Evolutionary conservation across 2,329 filamentous ascomycete species (phyloP).

Genomic region (Fusarium continuum): DNA sequence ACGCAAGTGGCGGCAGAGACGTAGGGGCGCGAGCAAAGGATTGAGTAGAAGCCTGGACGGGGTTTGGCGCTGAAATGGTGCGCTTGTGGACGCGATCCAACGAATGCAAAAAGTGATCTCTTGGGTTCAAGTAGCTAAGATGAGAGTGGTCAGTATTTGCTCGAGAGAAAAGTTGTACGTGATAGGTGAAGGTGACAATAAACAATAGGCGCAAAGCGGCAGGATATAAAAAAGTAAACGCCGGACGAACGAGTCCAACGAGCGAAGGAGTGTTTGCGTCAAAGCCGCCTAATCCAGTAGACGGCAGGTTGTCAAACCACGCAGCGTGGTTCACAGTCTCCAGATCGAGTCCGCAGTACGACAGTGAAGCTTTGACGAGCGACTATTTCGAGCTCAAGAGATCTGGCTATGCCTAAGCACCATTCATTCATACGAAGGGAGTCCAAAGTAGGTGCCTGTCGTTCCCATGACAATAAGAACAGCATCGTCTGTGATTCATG

Average conservation of each 20-base stretch:
- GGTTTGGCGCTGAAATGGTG: constrained; percentile 60
- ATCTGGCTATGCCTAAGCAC: not conserved
- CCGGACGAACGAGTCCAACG: not conserved
- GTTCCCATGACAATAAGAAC: constrained; percentile 2
- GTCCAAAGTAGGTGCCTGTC: not conserved
- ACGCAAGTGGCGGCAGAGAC: constrained; percentile 31
- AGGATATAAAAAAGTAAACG: constrained; percentile 6
- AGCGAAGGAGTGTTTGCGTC: not conserved
- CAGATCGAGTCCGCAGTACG: not conserved
- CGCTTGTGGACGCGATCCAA: constrained; percentile 56
- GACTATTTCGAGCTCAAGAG: not conserved
- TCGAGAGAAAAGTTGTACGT: constrained; percentile 9
- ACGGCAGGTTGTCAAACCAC: not conserved
- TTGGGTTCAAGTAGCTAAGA: constrained; percentile 22
- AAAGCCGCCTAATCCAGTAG: not conserved
- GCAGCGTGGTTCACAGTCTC: constrained; percentile 16
- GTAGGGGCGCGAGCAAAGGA: constrained; percentile 30
- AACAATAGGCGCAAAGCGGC: not conserved
- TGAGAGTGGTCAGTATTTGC: constrained; percentile 9
- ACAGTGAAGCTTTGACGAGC: constrained; percentile 14
- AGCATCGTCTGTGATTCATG: constrained; percentile 11
- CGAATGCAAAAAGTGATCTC: constrained; percentile 24
- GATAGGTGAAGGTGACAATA: not conserved
- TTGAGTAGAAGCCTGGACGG: constrained; percentile 43
- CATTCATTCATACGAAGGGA: not conserved